phyloP scores from a whole-genome alignment of 257 asterid genomes.

The Petrea volubilis region DNA sequence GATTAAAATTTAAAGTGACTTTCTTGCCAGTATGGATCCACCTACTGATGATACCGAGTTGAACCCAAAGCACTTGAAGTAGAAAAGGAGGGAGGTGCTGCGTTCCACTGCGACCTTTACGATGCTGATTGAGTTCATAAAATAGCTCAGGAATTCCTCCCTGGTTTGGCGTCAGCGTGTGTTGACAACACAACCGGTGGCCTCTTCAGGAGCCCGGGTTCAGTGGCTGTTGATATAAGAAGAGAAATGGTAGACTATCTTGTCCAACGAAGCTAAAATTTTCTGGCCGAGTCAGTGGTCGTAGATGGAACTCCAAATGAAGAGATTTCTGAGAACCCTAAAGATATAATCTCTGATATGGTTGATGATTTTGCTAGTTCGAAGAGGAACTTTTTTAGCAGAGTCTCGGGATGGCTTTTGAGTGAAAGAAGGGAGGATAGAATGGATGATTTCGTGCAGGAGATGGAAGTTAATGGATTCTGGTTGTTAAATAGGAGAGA shows the following conservation, averaged over 20 bases:
- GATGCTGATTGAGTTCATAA: conserved; percentile 61
- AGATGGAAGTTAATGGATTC: conserved; percentile 73
- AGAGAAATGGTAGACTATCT: conserved; percentile 77
- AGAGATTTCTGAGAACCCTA: conserved; percentile 48
- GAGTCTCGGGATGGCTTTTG: conserved; percentile 69
- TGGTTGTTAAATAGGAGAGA: conserved; percentile 70
- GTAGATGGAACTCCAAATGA: conserved; percentile 49
- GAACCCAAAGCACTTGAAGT: conserved; percentile 47
- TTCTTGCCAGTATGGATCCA: conserved; percentile 39
- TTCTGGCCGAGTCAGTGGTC: conserved; percentile 64
- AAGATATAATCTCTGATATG: conserved; percentile 51
- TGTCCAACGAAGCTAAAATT: conserved; percentile 61
- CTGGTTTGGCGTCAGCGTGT: conserved; percentile 76
- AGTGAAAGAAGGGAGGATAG: conserved; percentile 73
- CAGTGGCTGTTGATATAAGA: conserved; percentile 74
- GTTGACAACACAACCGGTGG: conserved; percentile 77
- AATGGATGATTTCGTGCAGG: conserved; percentile 76
- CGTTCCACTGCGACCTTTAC: conserved; percentile 47
- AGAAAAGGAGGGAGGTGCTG: conserved; percentile 45
- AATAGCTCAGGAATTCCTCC: conserved; percentile 65
- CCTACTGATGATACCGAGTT: conserved; percentile 40
- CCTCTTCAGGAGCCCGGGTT: conserved; percentile 53
- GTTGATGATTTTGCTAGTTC: conserved; percentile 65
- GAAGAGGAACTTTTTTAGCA: conserved; percentile 58
- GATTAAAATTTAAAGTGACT: not conserved